These are phyloP conservation scores for Phascolomyces articulosus DNA, from an alignment of 371 early-diverging fungal species.

Conservation along the genomic window DNA sequence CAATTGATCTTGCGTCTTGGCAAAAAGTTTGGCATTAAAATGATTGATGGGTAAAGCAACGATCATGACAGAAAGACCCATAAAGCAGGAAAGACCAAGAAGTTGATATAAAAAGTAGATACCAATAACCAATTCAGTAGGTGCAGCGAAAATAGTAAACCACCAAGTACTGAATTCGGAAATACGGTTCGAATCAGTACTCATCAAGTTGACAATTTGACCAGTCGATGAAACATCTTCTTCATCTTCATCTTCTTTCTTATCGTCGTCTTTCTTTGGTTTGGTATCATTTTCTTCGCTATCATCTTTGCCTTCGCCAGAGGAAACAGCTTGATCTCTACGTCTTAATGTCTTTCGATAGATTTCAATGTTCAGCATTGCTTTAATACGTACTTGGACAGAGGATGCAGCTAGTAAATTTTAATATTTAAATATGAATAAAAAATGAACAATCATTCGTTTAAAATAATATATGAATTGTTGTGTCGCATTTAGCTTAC, in stretches of 20 bases:
- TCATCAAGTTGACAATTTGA: constrained; percentile 83
- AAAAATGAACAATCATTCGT: too few relatives aligned
- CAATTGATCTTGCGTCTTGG: constrained; percentile 49
- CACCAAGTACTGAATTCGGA: constrained; percentile 58
- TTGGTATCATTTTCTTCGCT: neutral
- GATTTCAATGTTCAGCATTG: constrained; percentile 58
- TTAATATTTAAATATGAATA: too few relatives aligned
- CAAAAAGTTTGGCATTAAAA: constrained; percentile 54
- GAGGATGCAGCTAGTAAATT: constrained; percentile 28
- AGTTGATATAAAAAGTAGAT: constrained; percentile 64
- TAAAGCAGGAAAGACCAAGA: constrained; percentile 68
- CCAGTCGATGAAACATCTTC: constrained; percentile 60
- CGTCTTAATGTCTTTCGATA: constrained; percentile 62
- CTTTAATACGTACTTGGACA: constrained; percentile 51
- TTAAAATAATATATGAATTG: too few relatives aligned
- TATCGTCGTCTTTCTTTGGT: neutral
- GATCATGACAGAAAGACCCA: constrained; percentile 65
- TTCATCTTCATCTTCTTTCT: constrained; percentile 17
- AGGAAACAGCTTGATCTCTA: constrained; percentile 35
- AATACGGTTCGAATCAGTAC: constrained; percentile 80
- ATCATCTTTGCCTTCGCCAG: constrained; percentile 14
- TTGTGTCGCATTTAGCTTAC: too few relatives aligned
- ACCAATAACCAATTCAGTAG: constrained; percentile 62
- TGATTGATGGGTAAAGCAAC: constrained; percentile 57
- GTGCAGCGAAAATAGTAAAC: constrained; percentile 53